phyloP scores from a whole-genome alignment of 2,329 filamentous ascomycete species.

The Venturia oleaginea region DNA sequence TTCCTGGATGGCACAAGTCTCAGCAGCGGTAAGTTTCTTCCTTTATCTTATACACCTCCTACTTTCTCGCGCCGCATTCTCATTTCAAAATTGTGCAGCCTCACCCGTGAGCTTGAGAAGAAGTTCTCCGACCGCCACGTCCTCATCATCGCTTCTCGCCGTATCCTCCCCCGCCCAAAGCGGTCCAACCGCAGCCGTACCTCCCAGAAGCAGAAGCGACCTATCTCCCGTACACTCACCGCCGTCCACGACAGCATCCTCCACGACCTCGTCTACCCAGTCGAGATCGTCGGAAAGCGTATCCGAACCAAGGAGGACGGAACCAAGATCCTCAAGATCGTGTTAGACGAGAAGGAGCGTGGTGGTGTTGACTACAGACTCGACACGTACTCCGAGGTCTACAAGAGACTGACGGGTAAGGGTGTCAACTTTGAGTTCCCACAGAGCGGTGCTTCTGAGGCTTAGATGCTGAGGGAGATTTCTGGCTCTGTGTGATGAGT shows the following conservation, averaged over 20 bases:
- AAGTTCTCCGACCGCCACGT: conserved; percentile 99
- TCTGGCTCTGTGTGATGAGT: neutral
- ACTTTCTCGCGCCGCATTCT: conserved; percentile 12
- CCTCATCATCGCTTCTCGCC: conserved; percentile 96
- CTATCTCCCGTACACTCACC: conserved; percentile 93
- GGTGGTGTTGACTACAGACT: conserved; percentile 98
- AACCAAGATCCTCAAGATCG: conserved; percentile 96
- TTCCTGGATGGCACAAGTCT: conserved; percentile 97
- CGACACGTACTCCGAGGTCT: conserved; percentile 99
- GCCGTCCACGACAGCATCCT: conserved; percentile 99
- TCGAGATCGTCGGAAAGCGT: conserved; percentile 99
- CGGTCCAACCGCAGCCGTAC: conserved; percentile 94
- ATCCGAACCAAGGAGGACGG: conserved; percentile 98
- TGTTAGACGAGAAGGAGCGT: conserved; percentile 99
- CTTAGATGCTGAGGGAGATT: conserved; percentile 7
- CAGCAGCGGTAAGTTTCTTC: conserved; percentile 82
- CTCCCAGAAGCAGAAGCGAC: conserved; percentile 97
- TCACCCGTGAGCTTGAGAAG: conserved; percentile 99
- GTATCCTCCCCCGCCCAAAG: conserved; percentile 97
- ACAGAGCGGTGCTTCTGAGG: conserved; percentile 14
- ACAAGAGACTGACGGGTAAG: conserved; percentile 95
- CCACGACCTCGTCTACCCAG: conserved; percentile 94
- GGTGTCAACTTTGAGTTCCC: conserved; percentile 98
- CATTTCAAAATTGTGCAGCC: conserved; percentile 42
- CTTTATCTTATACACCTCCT: neutral